Conservation (phyloP, 139 green algal genomes). For the Picochlorum sp. region DNA sequence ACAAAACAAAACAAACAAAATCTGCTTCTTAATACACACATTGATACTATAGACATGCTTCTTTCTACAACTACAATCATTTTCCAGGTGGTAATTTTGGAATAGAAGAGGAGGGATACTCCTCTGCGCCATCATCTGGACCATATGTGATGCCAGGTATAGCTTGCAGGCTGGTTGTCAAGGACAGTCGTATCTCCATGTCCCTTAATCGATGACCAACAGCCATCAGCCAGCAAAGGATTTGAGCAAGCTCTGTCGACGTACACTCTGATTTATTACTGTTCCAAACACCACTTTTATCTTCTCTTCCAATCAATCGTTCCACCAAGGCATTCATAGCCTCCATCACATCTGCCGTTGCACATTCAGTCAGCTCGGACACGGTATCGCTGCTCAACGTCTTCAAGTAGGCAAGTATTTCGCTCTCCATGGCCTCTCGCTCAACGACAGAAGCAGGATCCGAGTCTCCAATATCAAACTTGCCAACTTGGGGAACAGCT, state of each 20-base stretch:
- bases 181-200: conserved; percentile 37
- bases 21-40: neutral
- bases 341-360: conserved; percentile 55
- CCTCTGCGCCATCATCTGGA: conserved; percentile 2
- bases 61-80: neutral
- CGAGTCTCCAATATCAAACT: neutral
- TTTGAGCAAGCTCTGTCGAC: conserved; percentile 44
- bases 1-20: conserved; percentile 1
- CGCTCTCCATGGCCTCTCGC: conserved; percentile 21
- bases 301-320: conserved; percentile 42
- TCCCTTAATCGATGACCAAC: conserved; percentile 65
- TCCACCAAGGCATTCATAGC: conserved; percentile 79
- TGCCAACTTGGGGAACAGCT: neutral
- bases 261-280: conserved; percentile 22
- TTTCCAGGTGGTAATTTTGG: conserved; percentile 1
- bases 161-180: neutral
- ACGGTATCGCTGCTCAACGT: conserved; percentile 36
- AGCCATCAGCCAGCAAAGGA: conserved; percentile 68
- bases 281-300: conserved; percentile 1
- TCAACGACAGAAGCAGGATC: neutral
- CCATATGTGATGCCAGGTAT: neutral
- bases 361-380: conserved; percentile 25
- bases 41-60: neutral
- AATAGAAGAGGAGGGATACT: neutral
- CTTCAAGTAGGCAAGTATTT: conserved; percentile 72